phyloP scores from a whole-genome alignment of 768 basidiomycete species.

The Agrocybe chaxingu region DNA sequence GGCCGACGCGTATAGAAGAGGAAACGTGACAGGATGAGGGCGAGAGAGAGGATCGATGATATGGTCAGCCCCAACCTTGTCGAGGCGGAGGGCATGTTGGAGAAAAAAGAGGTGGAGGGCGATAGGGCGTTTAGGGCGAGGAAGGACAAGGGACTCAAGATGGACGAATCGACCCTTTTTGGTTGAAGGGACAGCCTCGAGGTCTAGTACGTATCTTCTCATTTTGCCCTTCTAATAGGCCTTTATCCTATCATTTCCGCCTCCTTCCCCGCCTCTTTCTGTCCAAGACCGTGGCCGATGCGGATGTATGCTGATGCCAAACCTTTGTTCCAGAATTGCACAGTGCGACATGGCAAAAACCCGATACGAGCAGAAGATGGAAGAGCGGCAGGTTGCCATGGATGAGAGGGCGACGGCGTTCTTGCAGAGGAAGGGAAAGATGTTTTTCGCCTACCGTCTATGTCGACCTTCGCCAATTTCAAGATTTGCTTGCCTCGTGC shows the following conservation, averaged over 20 bases:
- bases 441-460: no score
- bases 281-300: no score
- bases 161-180: conserved; percentile 75
- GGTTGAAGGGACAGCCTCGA: conserved; percentile 83
- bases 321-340: conserved; percentile 51
- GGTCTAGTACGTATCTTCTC: conserved; percentile 53
- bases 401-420: conserved; percentile 63
- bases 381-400: conserved; percentile 46
- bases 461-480: no score
- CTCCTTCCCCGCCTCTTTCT: neutral
- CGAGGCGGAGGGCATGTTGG: conserved; percentile 81
- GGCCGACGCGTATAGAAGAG: conserved; percentile 56
- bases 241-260: neutral
- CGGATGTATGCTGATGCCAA: neutral
- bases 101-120: conserved; percentile 77
- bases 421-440: conserved; percentile 65
- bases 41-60: conserved; percentile 71
- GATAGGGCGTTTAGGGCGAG: conserved; percentile 72
- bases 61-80: conserved; percentile 76
- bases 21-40: conserved; percentile 64
- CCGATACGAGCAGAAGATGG: conserved; percentile 59
- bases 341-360: conserved; percentile 58
- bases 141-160: conserved; percentile 75
- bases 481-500: no score
- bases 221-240: conserved; percentile 2